These are phyloP conservation scores for Vigna trinervia DNA, from an alignment of 306 rosid species.

Conservation along the genomic window DNA sequence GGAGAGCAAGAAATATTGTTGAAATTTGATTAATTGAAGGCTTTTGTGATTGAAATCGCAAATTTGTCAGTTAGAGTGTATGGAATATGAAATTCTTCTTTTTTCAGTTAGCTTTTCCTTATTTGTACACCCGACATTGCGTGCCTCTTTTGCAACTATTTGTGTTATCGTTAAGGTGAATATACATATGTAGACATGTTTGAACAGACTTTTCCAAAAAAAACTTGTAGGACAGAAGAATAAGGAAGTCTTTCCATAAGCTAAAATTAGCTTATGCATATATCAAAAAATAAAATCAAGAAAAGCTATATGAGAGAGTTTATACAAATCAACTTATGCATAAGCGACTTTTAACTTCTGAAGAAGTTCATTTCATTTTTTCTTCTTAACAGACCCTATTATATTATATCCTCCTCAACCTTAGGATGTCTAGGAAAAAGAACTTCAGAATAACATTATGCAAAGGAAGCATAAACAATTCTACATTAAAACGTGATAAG, in stretches of 20 bases:
- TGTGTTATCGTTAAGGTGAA: background rate
- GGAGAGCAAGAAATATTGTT: slow-evolving; percentile 15
- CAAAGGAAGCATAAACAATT: slow-evolving; percentile 2
- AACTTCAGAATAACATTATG: background rate
- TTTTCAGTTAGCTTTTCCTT: slow-evolving; percentile 16
- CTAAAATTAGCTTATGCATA: too few species aligned
- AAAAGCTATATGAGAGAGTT: too few species aligned
- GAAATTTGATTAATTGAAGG: background rate
- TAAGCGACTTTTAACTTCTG: too few species aligned
- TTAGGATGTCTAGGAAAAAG: background rate
- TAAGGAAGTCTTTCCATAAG: too few species aligned
- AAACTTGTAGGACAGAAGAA: too few species aligned
- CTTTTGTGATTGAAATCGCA: slow-evolving; percentile 23
- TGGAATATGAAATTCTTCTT: background rate
- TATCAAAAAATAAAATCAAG: too few species aligned
- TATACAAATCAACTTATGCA: too few species aligned
- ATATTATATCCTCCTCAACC: background rate
- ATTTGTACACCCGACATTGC: background rate
- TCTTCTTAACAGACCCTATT: too few species aligned
- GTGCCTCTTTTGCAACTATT: background rate
- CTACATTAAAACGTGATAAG: slow-evolving; percentile 4
- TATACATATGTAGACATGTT: background rate
- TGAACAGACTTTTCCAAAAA: too few species aligned
- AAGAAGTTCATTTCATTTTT: too few species aligned
- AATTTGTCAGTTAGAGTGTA: background rate